These are phyloP conservation scores for Trichoderma brevicompactum DNA, from an alignment of 2,329 filamentous ascomycete genomes.

Conservation along the genomic window DNA sequence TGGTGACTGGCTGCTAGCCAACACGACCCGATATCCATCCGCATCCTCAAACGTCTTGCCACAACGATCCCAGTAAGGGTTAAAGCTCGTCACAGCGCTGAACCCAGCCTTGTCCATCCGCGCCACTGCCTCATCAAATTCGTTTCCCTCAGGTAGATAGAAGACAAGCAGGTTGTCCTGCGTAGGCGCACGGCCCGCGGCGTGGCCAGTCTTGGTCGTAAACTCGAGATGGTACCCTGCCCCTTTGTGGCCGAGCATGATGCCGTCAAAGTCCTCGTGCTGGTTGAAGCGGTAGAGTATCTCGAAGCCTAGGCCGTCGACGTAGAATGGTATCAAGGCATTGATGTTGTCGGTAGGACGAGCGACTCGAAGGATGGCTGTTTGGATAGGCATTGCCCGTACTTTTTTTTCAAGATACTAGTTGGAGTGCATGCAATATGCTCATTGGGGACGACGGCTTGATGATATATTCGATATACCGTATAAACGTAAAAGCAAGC, in stretches of 20 bases:
- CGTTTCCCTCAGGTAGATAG: constrained; percentile 43
- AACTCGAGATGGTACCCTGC: constrained; percentile 51
- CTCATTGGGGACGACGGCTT: neutral
- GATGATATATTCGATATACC: neutral
- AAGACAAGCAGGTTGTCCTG: constrained; percentile 52
- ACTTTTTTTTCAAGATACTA: neutral
- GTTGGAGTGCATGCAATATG: neutral
- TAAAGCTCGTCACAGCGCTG: constrained; percentile 44
- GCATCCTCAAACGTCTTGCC: constrained; percentile 52
- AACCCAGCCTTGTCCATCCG: constrained; percentile 45
- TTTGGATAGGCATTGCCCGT: constrained; percentile 31
- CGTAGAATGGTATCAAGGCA: constrained; percentile 48
- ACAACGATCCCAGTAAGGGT: constrained; percentile 51
- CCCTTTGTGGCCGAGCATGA: constrained; percentile 47
- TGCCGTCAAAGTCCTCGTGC: constrained; percentile 47
- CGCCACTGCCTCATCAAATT: constrained; percentile 39
- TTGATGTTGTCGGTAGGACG: constrained; percentile 47
- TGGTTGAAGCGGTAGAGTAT: constrained; percentile 42
- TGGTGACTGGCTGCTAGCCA: constrained; percentile 40
- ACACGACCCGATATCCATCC: constrained; percentile 51
- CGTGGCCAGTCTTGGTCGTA: constrained; percentile 42
- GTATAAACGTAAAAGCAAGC: neutral
- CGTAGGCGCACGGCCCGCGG: constrained; percentile 44
- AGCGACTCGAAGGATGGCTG: constrained; percentile 47
- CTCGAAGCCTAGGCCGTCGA: constrained; percentile 46